These are phyloP conservation scores for Cronartium ribicola DNA, from an alignment of 1,284 basidiomycete genomes.

Conservation along the genomic window DNA sequence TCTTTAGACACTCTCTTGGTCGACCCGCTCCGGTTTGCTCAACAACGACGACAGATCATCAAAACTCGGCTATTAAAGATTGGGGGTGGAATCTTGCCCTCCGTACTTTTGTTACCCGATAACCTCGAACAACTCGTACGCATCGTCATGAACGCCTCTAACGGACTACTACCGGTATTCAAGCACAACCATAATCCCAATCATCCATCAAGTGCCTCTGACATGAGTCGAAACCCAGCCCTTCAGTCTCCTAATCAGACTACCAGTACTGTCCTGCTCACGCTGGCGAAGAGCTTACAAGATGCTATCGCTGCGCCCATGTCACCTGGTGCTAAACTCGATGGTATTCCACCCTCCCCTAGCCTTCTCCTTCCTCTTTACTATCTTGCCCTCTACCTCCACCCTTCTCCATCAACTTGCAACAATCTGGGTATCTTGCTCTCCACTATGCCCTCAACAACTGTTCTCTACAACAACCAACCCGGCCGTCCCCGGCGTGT, in stretches of 20 bases:
- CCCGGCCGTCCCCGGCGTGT: slow-evolving; percentile 49
- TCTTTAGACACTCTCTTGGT: slow-evolving; percentile 12
- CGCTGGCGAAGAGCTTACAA: slow-evolving; percentile 60
- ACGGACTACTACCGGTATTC: slow-evolving; percentile 42
- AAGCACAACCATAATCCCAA: slow-evolving; percentile 46
- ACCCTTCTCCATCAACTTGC: slow-evolving; percentile 59
- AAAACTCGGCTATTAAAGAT: slow-evolving; percentile 51
- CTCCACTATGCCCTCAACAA: slow-evolving; percentile 55
- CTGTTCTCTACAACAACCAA: slow-evolving; percentile 46
- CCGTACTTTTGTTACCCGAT: slow-evolving; percentile 56
- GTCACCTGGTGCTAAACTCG: slow-evolving; percentile 46
- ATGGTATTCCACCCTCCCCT: slow-evolving; percentile 55
- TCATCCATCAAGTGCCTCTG: slow-evolving; percentile 45
- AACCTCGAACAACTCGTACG: slow-evolving; percentile 53
- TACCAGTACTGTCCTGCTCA: slow-evolving; percentile 59
- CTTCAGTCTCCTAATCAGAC: slow-evolving; percentile 51
- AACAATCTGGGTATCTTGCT: slow-evolving; percentile 64
- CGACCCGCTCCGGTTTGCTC: slow-evolving; percentile 52
- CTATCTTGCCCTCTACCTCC: slow-evolving; percentile 60
- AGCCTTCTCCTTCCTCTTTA: slow-evolving; percentile 59
- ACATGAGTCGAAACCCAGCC: slow-evolving; percentile 49
- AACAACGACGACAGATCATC: slow-evolving; percentile 52
- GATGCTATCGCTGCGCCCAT: slow-evolving; percentile 51
- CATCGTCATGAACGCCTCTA: slow-evolving; percentile 53
- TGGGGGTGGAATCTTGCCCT: slow-evolving; percentile 55